A percentile compares a stretch with the other conserved stretches of the same genome.
Evolutionary conservation across 371 early-diverging fungal species (phyloP).

Genomic region (Mortierella sp.): DNA sequence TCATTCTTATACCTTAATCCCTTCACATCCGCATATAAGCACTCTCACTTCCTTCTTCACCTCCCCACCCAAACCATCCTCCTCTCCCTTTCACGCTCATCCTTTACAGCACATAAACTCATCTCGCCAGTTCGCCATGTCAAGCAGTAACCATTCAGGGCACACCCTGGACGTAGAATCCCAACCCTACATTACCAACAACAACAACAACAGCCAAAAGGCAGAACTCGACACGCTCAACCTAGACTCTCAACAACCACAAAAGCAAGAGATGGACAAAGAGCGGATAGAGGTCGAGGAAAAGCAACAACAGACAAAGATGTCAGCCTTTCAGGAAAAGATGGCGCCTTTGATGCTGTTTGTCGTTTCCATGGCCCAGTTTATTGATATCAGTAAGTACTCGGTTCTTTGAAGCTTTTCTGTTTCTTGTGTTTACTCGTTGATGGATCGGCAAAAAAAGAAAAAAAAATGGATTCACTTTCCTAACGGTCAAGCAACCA

Average conservation of each 20-base stretch:
- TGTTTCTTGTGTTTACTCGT: not conserved
- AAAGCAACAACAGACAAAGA: not conserved
- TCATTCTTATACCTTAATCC: not conserved
- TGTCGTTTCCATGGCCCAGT: conserved; percentile 43
- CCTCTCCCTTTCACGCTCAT: not conserved
- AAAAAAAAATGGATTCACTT: not conserved
- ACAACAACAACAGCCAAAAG: conserved; percentile 66
- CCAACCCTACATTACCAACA: conserved; percentile 74
- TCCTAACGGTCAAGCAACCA: not conserved
- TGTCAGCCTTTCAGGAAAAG: conserved; percentile 23
- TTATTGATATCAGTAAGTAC: conserved; percentile 46
- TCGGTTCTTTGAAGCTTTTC: not conserved
- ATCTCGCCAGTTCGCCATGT: not conserved
- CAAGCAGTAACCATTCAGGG: conserved; percentile 5
- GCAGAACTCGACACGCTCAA: not conserved
- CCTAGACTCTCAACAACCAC: not conserved
- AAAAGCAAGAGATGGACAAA: not conserved
- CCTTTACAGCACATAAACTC: too few relatives aligned
- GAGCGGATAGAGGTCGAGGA: not conserved
- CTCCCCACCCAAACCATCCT: not conserved
- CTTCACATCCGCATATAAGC: not conserved
- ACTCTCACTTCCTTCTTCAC: too few relatives aligned
- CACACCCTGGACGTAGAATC: not conserved
- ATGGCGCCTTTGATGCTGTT: conserved; percentile 35
- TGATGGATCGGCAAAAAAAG: not conserved